These are phyloP conservation scores for Pichia phayaonensis DNA, from an alignment of 805 yeast species.

Conservation along the genomic window DNA sequence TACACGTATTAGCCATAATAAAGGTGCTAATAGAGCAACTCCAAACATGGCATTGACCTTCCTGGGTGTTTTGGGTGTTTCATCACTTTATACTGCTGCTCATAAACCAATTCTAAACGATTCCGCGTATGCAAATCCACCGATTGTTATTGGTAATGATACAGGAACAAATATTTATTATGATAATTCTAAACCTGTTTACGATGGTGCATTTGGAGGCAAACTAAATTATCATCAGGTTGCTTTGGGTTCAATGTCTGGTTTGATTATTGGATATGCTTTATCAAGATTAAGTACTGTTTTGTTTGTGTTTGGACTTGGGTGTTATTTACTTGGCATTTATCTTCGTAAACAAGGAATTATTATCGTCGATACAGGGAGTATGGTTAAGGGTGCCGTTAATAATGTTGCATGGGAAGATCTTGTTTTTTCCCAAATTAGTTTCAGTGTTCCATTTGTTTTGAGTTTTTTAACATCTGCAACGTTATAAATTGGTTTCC, in stretches of 20 bases:
- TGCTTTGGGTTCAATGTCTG: conserved; percentile 56
- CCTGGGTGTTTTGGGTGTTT: conserved; percentile 18
- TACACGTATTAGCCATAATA: neutral
- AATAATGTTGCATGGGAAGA: conserved; percentile 18
- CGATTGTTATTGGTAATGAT: conserved; percentile 1
- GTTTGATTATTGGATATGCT: conserved; percentile 49
- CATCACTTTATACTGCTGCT: conserved; percentile 13
- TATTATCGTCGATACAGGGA: conserved; percentile 30
- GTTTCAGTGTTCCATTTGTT: conserved; percentile 52
- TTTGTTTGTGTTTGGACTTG: conserved; percentile 42
- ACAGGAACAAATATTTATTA: neutral
- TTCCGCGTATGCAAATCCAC: conserved; percentile 7
- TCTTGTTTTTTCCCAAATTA: conserved; percentile 50
- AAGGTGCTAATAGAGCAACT: neutral
- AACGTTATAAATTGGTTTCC: neutral
- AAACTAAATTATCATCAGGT: conserved; percentile 53
- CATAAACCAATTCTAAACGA: conserved; percentile 19
- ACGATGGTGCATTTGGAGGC: conserved; percentile 36
- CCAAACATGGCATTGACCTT: conserved; percentile 11
- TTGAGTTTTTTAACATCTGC: conserved; percentile 39
- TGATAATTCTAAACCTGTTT: conserved; percentile 16
- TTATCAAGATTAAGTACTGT: conserved; percentile 54
- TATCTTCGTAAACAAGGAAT: conserved; percentile 51
- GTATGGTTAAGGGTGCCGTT: conserved; percentile 7
- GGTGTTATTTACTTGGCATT: conserved; percentile 38